Base-by-base conservation (phyloP, 768 basidiomycete species). In the Cyathus striatus region DNA sequence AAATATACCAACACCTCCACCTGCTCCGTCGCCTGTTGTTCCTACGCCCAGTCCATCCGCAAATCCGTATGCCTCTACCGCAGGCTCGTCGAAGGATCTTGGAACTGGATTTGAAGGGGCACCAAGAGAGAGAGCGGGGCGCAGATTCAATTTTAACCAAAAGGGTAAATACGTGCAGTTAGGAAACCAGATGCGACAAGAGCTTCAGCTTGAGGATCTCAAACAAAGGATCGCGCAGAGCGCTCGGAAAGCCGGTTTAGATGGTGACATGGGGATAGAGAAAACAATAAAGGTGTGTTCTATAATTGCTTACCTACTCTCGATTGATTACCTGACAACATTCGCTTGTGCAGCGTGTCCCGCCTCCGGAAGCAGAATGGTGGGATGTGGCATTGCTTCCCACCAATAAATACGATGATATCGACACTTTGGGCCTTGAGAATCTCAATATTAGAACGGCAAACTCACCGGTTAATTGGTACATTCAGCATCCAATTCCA, bases 401-500 rank as follows among this genome's bases (percentile, higher is more conserved):
- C 0, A 83, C 71, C 51, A 84, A 86, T 64, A 75, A 68, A 3
- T 98, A 98, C 60, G 76, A 79, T 35, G 92, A 94, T 45, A 59
- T 95, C 39, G 63, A 64, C 1, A 57, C 45, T 2, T 59, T 75
- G 20, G 83, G 81, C 22, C 52, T 83, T 38, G 66, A 72, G 20
- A 61, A 64, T 12, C 64, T 90, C 41, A 83, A 79, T 41, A 86
- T 90, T 50, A 74, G 78, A 16, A 81, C 71, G 12, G 57, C 63
- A 4, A 69, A 83, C 52, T 87, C 88, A 3, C 87, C 90, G 0
- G 85, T 98, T 45, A 90, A 87, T 14, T 75, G 89, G 27, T 93
- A 94, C 54, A 81, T 98, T 39, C 96, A 98, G 60, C 95, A 98
- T 59, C 96, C 96, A 10, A 97, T 99, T 47, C 90, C 90, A 7